These are phyloP conservation scores for Gonium pectorale DNA, from an alignment of 139 green algal species.

Conservation along the genomic window DNA sequence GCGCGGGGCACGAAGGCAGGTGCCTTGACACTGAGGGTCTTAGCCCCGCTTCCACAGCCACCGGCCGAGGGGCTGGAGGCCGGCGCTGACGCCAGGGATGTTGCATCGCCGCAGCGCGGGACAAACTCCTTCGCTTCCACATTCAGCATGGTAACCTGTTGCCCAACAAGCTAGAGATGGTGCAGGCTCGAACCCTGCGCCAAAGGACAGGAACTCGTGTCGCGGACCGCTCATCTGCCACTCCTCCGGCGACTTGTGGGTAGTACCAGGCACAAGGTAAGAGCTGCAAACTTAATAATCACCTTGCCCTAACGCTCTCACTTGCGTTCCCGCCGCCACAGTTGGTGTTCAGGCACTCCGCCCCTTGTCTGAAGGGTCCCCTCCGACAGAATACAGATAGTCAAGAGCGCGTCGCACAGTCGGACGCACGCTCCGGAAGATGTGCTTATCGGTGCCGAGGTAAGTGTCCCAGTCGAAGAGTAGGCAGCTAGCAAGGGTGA, in stretches of 20 bases:
- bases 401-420: constrained; percentile 36
- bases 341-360: not conserved
- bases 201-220: no score
- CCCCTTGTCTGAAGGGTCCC: not conserved
- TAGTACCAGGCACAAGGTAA: no score
- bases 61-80: not conserved
- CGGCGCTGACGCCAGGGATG: not conserved
- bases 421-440: constrained; percentile 54
- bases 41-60: not conserved
- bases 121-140: constrained; percentile 28
- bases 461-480: constrained; percentile 65
- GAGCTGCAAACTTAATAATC: no score
- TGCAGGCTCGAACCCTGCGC: no score
- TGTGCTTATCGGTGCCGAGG: constrained; percentile 58
- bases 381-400: constrained; percentile 35
- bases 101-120: no score
- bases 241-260: no score
- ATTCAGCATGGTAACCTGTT: constrained; percentile 24
- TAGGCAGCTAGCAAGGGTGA: constrained; percentile 42
- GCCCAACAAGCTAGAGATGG: no score
- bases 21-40: not conserved
- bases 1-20: not conserved
- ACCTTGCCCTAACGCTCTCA: no score
- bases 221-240: no score
- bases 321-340: no score